A percentile compares a stretch with the other conserved stretches of the same genome.
Evolutionary conservation across 805 yeast genomes (phyloP).

Genomic region (Candida tibetensis): DNA sequence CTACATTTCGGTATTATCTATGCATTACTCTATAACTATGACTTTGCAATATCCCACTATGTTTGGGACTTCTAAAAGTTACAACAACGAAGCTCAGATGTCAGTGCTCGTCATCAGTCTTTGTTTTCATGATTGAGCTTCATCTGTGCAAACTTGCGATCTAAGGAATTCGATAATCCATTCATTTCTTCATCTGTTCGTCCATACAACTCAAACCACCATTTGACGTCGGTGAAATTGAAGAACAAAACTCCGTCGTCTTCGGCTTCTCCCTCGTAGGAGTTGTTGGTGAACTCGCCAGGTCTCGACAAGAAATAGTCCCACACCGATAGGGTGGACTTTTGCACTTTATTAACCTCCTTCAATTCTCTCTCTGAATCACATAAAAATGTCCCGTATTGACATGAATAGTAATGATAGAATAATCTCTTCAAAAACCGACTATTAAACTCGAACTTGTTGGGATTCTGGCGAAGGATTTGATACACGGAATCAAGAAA

Average conservation of each 20-base stretch:
- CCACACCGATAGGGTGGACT: constrained; percentile 80
- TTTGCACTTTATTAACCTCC: constrained; percentile 31
- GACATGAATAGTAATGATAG: constrained; percentile 90
- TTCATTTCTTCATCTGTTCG: constrained; percentile 58
- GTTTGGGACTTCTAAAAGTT: too few species aligned
- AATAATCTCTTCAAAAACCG: constrained; percentile 78
- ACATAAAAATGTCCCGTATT: constrained; percentile 85
- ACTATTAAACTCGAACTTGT: constrained; percentile 81
- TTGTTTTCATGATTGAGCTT: constrained; percentile 12
- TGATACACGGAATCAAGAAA: constrained; percentile 90
- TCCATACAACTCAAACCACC: constrained; percentile 91
- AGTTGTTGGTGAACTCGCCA: constrained; percentile 61
- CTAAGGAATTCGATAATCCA: constrained; percentile 38
- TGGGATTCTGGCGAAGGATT: constrained; percentile 65
- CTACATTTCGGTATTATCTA: too few species aligned
- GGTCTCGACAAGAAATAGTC: constrained; percentile 82
- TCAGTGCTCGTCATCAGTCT: background rate
- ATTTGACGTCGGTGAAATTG: constrained; percentile 58
- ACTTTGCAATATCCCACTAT: too few species aligned
- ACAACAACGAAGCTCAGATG: too few species aligned
- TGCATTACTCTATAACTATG: too few species aligned
- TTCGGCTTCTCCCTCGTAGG: constrained; percentile 28
- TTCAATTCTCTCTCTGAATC: constrained; percentile 65
- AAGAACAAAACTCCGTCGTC: constrained; percentile 53
- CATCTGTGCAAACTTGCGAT: constrained; percentile 41